Conservation (phyloP, 1,139 yeast genomes). For the Yamadazyma membranifaciens region DNA sequence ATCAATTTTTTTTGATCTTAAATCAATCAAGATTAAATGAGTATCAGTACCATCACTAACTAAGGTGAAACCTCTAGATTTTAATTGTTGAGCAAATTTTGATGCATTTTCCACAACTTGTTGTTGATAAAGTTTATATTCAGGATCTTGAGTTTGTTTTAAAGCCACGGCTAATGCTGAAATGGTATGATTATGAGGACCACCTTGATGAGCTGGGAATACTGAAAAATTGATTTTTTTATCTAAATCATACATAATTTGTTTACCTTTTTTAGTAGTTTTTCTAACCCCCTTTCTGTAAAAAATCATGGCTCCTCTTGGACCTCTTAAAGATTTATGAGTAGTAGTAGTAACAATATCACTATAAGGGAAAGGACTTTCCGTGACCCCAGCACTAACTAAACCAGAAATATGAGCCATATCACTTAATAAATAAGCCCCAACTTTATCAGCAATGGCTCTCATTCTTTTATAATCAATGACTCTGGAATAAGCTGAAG, state of each 20-base stretch:
- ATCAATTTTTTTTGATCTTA: constrained; percentile 82
- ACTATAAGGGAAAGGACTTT: constrained; percentile 90
- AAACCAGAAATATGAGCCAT: constrained; percentile 98
- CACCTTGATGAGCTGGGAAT: constrained; percentile 99
- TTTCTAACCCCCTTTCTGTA: constrained; percentile 90
- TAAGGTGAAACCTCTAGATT: constrained; percentile 65
- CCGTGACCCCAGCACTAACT: constrained; percentile 89
- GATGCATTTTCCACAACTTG: constrained; percentile 80
- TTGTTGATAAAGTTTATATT: constrained; percentile 80
- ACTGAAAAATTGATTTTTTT: constrained; percentile 91
- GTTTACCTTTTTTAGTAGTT: constrained; percentile 85
- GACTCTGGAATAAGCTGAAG: constrained; percentile 91
- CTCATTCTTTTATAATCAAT: constrained; percentile 89
- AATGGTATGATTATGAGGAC: constrained; percentile 97
- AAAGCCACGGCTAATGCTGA: constrained; percentile 94
- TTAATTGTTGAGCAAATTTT: constrained; percentile 69
- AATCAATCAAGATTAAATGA: constrained; percentile 83
- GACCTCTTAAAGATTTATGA: constrained; percentile 95
- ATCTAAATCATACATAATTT: constrained; percentile 81
- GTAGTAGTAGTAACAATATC: constrained; percentile 97
- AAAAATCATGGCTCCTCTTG: constrained; percentile 98
- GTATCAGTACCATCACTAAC: constrained; percentile 95
- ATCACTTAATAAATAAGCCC: constrained; percentile 87
- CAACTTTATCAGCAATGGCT: constrained; percentile 86
- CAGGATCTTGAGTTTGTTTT: constrained; percentile 85